Conservation (phyloP, 2,329 filamentous ascomycete species). For the Trichoderma semiorbis region DNA sequence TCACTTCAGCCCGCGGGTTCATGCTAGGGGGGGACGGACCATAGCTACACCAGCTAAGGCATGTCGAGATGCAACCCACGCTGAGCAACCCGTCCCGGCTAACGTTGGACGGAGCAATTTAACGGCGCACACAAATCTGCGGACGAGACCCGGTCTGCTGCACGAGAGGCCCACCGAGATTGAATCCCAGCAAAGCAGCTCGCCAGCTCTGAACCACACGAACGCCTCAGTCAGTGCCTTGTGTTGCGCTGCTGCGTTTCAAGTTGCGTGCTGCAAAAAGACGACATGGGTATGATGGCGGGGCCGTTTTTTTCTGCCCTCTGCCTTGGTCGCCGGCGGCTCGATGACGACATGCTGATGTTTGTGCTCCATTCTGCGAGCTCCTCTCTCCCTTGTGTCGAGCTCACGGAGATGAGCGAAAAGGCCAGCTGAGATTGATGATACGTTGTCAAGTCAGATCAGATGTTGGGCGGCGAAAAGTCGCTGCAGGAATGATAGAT, state of each 20-base stretch:
- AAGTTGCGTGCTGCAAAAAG: conserved; percentile 5
- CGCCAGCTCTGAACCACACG: not conserved
- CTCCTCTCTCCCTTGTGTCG: not conserved
- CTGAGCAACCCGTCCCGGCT: not conserved
- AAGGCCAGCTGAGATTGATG: not conserved
- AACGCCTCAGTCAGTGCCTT: not conserved
- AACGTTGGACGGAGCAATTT: not conserved
- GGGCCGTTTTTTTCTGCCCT: not conserved
- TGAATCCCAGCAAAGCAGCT: conserved; percentile 5
- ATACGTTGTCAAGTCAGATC: not conserved
- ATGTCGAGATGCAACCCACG: conserved; percentile 8
- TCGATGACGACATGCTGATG: conserved; percentile 18
- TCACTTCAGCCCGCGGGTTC: conserved; percentile 7
- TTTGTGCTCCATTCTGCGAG: not conserved
- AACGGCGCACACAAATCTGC: conserved; percentile 7
- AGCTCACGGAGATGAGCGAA: not conserved
- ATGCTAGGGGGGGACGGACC: not conserved
- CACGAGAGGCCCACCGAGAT: conserved; percentile 13
- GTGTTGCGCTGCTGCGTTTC: conserved; percentile 5
- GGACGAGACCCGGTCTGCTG: not conserved
- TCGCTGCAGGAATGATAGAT: not conserved
- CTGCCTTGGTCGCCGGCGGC: conserved; percentile 3
- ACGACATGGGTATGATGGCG: conserved; percentile 4
- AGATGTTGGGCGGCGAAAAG: not conserved
- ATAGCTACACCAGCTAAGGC: not conserved